These are phyloP conservation scores for Populus tomentosa DNA, from an alignment of 441 rosid species.

Conservation along the genomic window DNA sequence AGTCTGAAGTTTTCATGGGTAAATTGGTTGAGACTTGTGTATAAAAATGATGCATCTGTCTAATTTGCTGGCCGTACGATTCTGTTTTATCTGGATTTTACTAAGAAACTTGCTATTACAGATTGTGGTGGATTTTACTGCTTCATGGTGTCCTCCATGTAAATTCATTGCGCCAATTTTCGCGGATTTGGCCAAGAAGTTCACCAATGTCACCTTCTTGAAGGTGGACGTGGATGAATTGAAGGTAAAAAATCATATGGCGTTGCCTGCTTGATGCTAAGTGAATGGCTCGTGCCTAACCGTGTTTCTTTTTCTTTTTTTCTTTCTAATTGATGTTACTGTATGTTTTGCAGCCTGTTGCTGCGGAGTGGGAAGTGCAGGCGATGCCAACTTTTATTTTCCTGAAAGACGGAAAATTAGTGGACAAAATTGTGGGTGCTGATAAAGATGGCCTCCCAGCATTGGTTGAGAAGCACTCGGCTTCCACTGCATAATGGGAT, in stretches of 20 bases:
- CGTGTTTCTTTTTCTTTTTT: not conserved
- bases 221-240: conserved; percentile 82
- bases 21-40: not conserved
- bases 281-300: not conserved
- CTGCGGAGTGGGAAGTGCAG: conserved; percentile 47
- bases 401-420: conserved; percentile 46
- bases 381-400: conserved; percentile 19
- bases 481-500: not conserved
- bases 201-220: conserved; percentile 48
- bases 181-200: conserved; percentile 54
- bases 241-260: conserved; percentile 29
- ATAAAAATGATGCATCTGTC: not conserved
- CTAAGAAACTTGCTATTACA: conserved; percentile 11
- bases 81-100: not conserved
- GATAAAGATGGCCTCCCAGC: conserved; percentile 34
- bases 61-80: not conserved
- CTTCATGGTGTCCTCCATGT: conserved; percentile 84
- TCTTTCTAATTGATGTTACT: not conserved
- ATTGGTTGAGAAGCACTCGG: conserved; percentile 25
- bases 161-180: conserved; percentile 61
- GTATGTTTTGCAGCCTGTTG: conserved; percentile 42
- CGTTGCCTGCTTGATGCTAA: not conserved
- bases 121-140: conserved; percentile 83
- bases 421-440: conserved; percentile 66
- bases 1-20: not conserved